Conservation (phyloP, 2,329 filamentous ascomycete species). For the Sporothrix dimorphospora region DNA sequence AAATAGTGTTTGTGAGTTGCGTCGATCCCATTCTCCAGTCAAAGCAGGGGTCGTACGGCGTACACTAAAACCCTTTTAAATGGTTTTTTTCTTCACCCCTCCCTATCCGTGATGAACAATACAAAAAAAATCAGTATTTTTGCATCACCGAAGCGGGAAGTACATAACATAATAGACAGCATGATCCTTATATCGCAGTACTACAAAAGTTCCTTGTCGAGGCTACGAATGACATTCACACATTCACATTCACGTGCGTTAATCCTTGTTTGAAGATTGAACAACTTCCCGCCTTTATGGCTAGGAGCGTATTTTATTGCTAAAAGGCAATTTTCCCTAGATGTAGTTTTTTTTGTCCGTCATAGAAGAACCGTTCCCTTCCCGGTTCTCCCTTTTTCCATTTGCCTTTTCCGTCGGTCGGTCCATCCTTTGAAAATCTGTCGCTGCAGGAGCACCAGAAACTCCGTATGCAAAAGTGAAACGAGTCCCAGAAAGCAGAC, state of each 20-base stretch:
- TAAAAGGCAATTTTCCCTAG: conserved; percentile 7
- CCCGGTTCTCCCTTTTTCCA: background rate
- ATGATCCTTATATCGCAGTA: too few species aligned
- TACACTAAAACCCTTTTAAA: too few species aligned
- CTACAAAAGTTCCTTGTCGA: background rate
- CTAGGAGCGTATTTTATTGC: conserved; percentile 11
- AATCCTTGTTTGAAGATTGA: background rate
- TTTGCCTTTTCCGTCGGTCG: conserved; percentile 9
- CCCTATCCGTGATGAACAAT: too few species aligned
- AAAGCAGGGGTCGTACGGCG: too few species aligned
- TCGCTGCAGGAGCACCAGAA: background rate
- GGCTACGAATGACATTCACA: too few species aligned
- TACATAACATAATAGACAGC: too few species aligned
- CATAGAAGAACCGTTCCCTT: conserved; percentile 18
- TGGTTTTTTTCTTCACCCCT: too few species aligned
- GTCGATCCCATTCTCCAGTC: too few species aligned
- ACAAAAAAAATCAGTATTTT: too few species aligned
- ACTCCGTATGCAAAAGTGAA: background rate
- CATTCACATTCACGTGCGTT: background rate
- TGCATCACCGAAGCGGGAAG: too few species aligned
- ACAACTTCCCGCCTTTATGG: conserved; percentile 10
- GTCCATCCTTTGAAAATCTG: background rate
- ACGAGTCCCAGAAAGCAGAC: background rate
- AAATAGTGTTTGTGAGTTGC: too few species aligned
- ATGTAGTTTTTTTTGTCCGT: conserved; percentile 9